These are phyloP conservation scores for Aspergillus haitiensis DNA, from an alignment of 495 filamentous ascomycete genomes.

Conservation along the genomic window DNA sequence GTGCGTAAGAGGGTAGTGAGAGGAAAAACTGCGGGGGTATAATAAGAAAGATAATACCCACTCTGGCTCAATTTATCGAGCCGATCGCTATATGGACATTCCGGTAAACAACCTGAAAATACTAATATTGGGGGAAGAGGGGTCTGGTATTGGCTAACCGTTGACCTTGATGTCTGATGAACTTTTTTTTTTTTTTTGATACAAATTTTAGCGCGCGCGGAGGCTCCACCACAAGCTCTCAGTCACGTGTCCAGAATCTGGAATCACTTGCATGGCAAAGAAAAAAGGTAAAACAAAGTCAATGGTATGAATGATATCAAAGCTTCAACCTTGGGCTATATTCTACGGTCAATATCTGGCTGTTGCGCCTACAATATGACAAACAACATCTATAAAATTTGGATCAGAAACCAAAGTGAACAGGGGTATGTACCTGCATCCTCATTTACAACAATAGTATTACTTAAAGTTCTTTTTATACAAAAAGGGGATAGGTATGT, in stretches of 20 bases:
- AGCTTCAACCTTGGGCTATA: too few species aligned
- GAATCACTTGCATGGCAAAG: neutral
- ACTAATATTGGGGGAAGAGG: neutral
- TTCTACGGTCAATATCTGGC: too few species aligned
- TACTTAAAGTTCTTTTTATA: too few species aligned
- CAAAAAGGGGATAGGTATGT: too few species aligned
- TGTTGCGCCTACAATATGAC: too few species aligned
- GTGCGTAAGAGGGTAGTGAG: slow-evolving; percentile 14
- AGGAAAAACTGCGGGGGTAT: slow-evolving; percentile 10
- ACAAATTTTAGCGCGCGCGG: slow-evolving; percentile 30
- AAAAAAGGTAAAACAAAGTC: neutral
- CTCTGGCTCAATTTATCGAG: slow-evolving; percentile 29
- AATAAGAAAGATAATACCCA: slow-evolving; percentile 22
- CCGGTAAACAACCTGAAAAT: slow-evolving; percentile 18
- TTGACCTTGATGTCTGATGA: slow-evolving; percentile 18
- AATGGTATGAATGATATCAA: neutral
- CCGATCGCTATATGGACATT: slow-evolving; percentile 41
- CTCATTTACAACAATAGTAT: too few species aligned
- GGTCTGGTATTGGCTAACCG: slow-evolving; percentile 30
- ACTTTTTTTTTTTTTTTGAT: slow-evolving; percentile 31
- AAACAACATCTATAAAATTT: too few species aligned
- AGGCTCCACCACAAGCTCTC: slow-evolving; percentile 20
- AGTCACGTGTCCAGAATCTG: slow-evolving; percentile 19
- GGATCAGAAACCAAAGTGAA: too few species aligned
- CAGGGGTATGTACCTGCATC: too few species aligned